A percentile compares a stretch with the other conserved stretches of the same genome.
Evolutionary conservation across 768 basidiomycete genomes (phyloP).

Genomic region (Mycena rosella): DNA sequence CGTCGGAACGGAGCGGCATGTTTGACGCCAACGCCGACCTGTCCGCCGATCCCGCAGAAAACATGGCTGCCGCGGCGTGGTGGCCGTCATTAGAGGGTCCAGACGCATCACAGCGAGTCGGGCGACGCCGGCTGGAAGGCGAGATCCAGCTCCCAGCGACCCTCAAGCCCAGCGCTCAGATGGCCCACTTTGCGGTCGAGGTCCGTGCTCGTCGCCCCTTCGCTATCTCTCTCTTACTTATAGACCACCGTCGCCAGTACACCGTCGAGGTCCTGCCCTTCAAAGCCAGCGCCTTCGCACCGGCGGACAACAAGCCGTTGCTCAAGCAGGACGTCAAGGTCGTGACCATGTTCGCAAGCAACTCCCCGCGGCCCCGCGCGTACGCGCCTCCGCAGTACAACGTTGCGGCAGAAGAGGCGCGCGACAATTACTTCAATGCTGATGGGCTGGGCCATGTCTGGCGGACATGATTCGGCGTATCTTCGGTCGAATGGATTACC

Average conservation of each 20-base stretch:
- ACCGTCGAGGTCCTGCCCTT: slow-evolving; percentile 38
- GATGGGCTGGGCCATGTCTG: slow-evolving; percentile 33
- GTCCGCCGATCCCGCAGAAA: slow-evolving; percentile 33
- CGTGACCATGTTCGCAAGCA: slow-evolving; percentile 35
- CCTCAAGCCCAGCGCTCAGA: slow-evolving; percentile 34
- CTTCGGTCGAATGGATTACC: no score
- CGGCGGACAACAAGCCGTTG: slow-evolving; percentile 22
- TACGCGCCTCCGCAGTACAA: slow-evolving; percentile 38
- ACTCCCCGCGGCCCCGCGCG: slow-evolving; percentile 22
- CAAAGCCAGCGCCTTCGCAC: slow-evolving; percentile 34
- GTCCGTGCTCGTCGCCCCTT: slow-evolving; percentile 8
- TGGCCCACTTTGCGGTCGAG: slow-evolving; percentile 37
- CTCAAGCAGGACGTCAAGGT: slow-evolving; percentile 34
- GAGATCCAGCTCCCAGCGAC: slow-evolving; percentile 34
- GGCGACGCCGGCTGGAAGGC: slow-evolving; percentile 28
- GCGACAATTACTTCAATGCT: slow-evolving; percentile 32
- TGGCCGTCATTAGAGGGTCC: slow-evolving; percentile 23
- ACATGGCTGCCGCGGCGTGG: slow-evolving; percentile 30
- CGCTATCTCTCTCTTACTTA: background rate
- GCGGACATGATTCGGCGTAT: slow-evolving; percentile 22
- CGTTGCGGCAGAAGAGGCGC: slow-evolving; percentile 23
- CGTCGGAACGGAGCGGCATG: slow-evolving; percentile 32
- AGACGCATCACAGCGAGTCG: background rate
- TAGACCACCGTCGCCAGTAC: slow-evolving; percentile 21
- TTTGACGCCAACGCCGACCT: slow-evolving; percentile 36